A percentile compares a stretch with the other conserved stretches of the same genome.
Conservation (phyloP, 331 rosid genomes). For the Ulmus americana region DNA sequence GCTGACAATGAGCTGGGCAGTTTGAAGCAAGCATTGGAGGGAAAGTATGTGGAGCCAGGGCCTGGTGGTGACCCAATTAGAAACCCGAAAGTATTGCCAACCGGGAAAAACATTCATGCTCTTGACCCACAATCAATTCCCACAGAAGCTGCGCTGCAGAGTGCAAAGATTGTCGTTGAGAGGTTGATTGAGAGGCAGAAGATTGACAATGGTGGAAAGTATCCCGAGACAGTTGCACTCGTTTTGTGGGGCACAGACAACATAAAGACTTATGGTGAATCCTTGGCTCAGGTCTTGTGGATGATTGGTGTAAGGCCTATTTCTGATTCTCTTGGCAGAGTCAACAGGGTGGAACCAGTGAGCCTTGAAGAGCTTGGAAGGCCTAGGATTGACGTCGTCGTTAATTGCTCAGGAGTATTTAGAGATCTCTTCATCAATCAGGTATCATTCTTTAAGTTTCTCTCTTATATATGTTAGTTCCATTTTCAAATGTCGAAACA, state of each 20-base stretch:
- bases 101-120: constrained; percentile 94
- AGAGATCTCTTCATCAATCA: constrained; percentile 95
- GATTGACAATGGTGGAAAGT: constrained; percentile 77
- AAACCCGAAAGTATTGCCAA: constrained; percentile 87
- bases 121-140: constrained; percentile 93
- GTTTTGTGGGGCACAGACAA: constrained; percentile 99
- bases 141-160: constrained; percentile 86
- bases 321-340: constrained; percentile 75
- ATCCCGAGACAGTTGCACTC: constrained; percentile 90
- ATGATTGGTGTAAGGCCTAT: constrained; percentile 83
- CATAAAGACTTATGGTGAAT: constrained; percentile 86
- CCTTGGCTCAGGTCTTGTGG: constrained; percentile 88
- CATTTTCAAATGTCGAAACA: not conserved
- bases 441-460: constrained; percentile 34
- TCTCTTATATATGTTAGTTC: not conserved
- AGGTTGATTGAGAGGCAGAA: constrained; percentile 92
- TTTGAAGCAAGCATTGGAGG: constrained; percentile 93
- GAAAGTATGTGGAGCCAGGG: constrained; percentile 90
- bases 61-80: constrained; percentile 99
- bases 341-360: constrained; percentile 68
- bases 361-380: constrained; percentile 91
- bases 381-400: constrained; percentile 95
- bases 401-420: constrained; percentile 91
- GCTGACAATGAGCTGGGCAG: constrained; percentile 92
- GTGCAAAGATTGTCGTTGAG: constrained; percentile 86